Evolutionary conservation across 2,329 filamentous ascomycete species (phyloP), one percentile per base, ranked within the genome.

Genomic region (Periconia sp.): DNA sequence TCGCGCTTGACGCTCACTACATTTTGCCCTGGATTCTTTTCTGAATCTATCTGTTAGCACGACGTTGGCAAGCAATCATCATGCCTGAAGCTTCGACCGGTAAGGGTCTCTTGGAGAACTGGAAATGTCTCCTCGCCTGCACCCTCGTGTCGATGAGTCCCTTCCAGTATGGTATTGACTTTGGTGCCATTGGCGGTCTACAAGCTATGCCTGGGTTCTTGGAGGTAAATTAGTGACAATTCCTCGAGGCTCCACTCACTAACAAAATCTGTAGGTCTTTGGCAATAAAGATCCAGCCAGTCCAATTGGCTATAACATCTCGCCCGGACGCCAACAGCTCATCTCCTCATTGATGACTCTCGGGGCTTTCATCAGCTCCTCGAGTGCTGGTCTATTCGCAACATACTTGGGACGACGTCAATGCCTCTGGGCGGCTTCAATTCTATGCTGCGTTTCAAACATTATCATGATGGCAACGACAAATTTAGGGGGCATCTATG

Each of bases 391-490:
- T 23, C 26, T 61, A 7, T 43, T 62, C 12, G 63, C 63, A 2
- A 51, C 46, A 11, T 61, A 52, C 15, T 72, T 78, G 26, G 72
- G 77, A 4, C 75, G 74, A 34, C 51, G 55, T 16, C 33, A 61
- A 4, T 74, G 73, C 38, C 63, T 81, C 9, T 79, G 76, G 72
- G 44, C 73, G 7, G 79, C 78, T 1, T 77, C 75, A 37, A 18
- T 74, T 2, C 57, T 81, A 3, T 80, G 78, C 54, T 72, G 69
- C 48, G 64, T 76, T 4, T 68, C 78, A 1, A 65, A 65, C 30
- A 46, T 60, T 2, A 68, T 82, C 48, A 82, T 83, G 80, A 82
- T 83, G 78, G 69, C 74, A 1, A 81, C 78, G 0, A 75, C 72
- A 4, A 68, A 66, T 40, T 77, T 83, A 21, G 75, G 72, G 4